phyloP scores from a whole-genome alignment of 768 basidiomycete species.

The Asterophora parasitica region DNA sequence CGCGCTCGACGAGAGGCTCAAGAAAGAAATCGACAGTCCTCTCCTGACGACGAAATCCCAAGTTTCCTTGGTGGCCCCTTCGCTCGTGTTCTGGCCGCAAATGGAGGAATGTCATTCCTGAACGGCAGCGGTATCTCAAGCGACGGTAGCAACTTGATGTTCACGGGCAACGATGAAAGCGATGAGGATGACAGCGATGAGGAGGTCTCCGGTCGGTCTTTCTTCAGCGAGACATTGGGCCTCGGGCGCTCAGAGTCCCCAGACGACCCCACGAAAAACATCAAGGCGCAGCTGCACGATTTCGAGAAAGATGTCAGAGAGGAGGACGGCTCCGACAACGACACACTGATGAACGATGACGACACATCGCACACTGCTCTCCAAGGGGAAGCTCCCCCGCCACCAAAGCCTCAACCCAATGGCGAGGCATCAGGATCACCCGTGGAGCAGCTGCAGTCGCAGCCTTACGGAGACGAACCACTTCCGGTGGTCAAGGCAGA shows the following conservation, averaged over 20 bases:
- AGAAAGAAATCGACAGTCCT: conserved; percentile 25
- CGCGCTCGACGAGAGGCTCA: conserved; percentile 55
- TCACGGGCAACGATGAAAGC: conserved; percentile 52
- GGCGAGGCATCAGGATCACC: conserved; percentile 37
- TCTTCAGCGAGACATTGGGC: conserved; percentile 46
- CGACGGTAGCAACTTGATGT: conserved; percentile 54
- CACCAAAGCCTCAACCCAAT: conserved; percentile 40
- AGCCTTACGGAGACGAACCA: conserved; percentile 51
- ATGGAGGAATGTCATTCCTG: conserved; percentile 59
- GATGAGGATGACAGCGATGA: conserved; percentile 50
- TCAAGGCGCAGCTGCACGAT: conserved; percentile 60
- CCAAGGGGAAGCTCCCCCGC: conserved; percentile 44
- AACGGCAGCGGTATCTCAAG: conserved; percentile 49
- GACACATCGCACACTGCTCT: conserved; percentile 19
- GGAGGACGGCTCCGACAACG: conserved; percentile 32
- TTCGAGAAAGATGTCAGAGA: conserved; percentile 47
- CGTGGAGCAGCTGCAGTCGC: conserved; percentile 44
- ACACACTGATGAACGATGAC: conserved; percentile 25
- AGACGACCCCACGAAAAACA: conserved; percentile 54
- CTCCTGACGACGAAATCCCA: conserved; percentile 30
- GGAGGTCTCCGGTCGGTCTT: conserved; percentile 29
- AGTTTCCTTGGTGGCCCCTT: conserved; percentile 34
- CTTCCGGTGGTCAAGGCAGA: conserved; percentile 53
- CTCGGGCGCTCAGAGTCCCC: conserved; percentile 37
- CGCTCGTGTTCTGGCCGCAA: conserved; percentile 46